phyloP scores from a whole-genome alignment of 176 grass and related monocot species.

The Poa annua region DNA sequence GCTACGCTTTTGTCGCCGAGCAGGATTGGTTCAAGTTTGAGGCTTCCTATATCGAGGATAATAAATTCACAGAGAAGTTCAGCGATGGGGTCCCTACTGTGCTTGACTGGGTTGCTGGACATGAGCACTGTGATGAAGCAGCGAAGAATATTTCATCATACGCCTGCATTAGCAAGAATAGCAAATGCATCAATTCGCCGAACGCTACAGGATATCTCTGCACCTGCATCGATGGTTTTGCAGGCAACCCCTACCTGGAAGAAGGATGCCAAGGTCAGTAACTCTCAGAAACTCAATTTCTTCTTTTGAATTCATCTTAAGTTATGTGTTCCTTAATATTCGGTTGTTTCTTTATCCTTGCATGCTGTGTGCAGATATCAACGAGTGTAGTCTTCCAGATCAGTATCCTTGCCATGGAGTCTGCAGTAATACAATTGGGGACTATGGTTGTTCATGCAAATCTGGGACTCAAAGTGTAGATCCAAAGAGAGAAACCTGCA shows the following conservation, averaged over 20 bases:
- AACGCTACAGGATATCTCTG: conserved; percentile 47
- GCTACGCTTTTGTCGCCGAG: conserved; percentile 38
- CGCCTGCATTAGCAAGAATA: conserved; percentile 36
- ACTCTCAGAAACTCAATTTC: not conserved
- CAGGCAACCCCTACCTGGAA: conserved; percentile 45
- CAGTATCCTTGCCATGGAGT: conserved; percentile 30
- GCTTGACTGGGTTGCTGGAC: conserved; percentile 48
- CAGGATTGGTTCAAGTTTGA: conserved; percentile 46
- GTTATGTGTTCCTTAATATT: not conserved
- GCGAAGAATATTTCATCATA: not conserved
- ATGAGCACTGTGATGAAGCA: conserved; percentile 13
- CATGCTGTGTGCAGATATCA: conserved; percentile 19
- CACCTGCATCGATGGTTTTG: conserved; percentile 2
- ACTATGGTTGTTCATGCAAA: conserved; percentile 6
- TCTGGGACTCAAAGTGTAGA: conserved; percentile 2
- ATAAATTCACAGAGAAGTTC: conserved; percentile 25
- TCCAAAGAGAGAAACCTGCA: conserved; percentile 28
- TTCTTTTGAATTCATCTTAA: not conserved
- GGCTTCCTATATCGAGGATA: conserved; percentile 9
- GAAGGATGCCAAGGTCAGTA: conserved; percentile 44
- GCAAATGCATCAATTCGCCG: conserved; percentile 29
- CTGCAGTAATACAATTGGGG: conserved; percentile 6
- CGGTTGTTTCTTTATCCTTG: not conserved
- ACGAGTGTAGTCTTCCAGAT: conserved; percentile 2
- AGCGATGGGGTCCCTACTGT: conserved; percentile 30